phyloP scores from a whole-genome alignment of 371 early-diverging fungal species.

The Mortierella sp. region DNA sequence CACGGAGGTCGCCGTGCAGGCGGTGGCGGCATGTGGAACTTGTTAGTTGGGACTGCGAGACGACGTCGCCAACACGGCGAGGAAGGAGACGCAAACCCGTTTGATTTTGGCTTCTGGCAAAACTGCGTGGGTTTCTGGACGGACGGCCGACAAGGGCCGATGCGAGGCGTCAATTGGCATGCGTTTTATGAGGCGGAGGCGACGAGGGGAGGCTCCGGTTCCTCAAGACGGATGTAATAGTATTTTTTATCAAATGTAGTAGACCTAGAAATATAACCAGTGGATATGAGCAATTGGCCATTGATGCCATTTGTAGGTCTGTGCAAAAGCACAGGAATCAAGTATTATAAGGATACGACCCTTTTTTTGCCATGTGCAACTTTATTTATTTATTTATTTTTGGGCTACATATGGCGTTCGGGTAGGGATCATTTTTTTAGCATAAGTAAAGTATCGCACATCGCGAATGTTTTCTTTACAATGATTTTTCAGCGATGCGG shows the following conservation, averaged over 20 bases:
- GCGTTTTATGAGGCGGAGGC: conserved; percentile 58
- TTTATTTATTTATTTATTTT: too few species aligned
- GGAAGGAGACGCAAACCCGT: conserved; percentile 59
- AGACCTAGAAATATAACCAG: background rate
- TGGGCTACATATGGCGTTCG: too few species aligned
- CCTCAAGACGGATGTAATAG: conserved; percentile 12
- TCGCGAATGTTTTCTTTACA: too few species aligned
- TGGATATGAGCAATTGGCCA: background rate
- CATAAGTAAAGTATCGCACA: too few species aligned
- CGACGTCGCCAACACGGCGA: conserved; percentile 18
- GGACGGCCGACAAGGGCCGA: conserved; percentile 62
- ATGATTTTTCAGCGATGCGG: too few species aligned
- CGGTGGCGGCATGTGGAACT: conserved; percentile 41
- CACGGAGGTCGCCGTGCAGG: conserved; percentile 26
- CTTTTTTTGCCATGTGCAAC: too few species aligned
- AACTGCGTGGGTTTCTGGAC: conserved; percentile 91
- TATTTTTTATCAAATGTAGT: background rate
- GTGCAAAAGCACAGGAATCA: too few species aligned
- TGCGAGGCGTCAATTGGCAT: conserved; percentile 70
- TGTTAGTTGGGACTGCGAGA: conserved; percentile 33
- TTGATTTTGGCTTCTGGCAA: conserved; percentile 73
- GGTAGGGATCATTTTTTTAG: too few species aligned
- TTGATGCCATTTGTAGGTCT: too few species aligned
- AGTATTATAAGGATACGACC: too few species aligned
- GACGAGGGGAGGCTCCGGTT: conserved; percentile 6